Conservation (phyloP, 495 filamentous ascomycete genomes). For the Chaetomium fimeti region DNA sequence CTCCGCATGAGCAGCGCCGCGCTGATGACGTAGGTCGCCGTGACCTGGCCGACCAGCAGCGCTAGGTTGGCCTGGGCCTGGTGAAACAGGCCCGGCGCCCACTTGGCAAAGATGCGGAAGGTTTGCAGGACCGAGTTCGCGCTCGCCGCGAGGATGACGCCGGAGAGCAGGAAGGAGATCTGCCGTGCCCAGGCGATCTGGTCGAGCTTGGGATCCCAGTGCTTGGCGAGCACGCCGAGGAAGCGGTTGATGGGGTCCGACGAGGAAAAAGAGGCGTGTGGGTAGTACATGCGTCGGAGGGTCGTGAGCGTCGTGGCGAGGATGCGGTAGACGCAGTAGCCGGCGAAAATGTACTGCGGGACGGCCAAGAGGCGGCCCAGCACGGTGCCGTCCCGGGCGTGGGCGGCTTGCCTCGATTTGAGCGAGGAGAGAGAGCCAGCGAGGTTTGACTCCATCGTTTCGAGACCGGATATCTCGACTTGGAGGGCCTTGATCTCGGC, state of each 20-base stretch:
- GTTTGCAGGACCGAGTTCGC: constrained; percentile 75
- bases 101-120: constrained; percentile 68
- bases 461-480: constrained; percentile 74
- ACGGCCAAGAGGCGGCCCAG: constrained; percentile 58
- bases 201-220: constrained; percentile 70
- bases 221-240: constrained; percentile 67
- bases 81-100: constrained; percentile 62
- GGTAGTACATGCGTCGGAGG: constrained; percentile 53
- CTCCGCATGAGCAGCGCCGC: constrained; percentile 69
- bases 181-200: constrained; percentile 69
- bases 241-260: constrained; percentile 77
- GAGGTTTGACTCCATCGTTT: constrained; percentile 69
- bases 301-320: constrained; percentile 63
- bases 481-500: constrained; percentile 64
- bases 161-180: constrained; percentile 74
- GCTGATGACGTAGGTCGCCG: constrained; percentile 75
- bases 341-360: constrained; percentile 63
- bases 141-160: constrained; percentile 72
- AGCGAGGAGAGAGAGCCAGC: constrained; percentile 59
- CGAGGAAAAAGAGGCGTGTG: constrained; percentile 58
- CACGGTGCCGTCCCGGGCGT: constrained; percentile 60
- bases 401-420: constrained; percentile 55
- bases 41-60: constrained; percentile 70
- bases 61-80: constrained; percentile 66
- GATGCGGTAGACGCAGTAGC: constrained; percentile 77